Evolutionary conservation across 805 yeast genomes (phyloP).

Genomic region (Maudiozyma pseudohumilis): DNA sequence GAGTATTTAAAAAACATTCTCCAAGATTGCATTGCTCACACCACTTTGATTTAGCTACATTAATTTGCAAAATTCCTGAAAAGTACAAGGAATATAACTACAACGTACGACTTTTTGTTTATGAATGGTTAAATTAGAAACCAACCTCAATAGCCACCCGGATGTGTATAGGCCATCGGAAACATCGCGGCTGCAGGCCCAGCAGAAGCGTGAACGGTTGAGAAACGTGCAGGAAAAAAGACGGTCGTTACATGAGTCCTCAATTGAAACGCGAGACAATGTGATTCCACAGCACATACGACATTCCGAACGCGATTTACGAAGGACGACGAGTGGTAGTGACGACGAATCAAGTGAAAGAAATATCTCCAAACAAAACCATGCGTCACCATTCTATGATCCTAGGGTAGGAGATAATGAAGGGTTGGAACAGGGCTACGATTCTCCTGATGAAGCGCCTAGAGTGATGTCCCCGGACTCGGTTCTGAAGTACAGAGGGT

Average conservation of each 20-base stretch:
- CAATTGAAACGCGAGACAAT: neutral
- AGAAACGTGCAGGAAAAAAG: neutral
- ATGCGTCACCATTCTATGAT: neutral
- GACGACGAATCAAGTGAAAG: neutral
- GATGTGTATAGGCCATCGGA: neutral
- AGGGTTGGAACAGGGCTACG: neutral
- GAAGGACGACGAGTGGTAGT: too few species aligned
- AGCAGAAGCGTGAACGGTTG: neutral
- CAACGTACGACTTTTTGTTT: too few species aligned
- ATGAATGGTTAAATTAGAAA: neutral
- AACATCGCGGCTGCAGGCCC: neutral
- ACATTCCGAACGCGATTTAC: too few species aligned
- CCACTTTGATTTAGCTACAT: too few species aligned
- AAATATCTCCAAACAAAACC: neutral
- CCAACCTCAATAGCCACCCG: neutral
- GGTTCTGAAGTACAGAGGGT: neutral
- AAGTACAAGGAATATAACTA: too few species aligned
- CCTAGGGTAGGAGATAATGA: neutral
- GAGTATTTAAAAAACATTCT: too few species aligned
- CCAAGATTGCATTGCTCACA: too few species aligned
- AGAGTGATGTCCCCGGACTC: neutral
- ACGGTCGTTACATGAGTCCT: neutral
- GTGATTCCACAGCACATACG: too few species aligned
- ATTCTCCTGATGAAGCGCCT: neutral
- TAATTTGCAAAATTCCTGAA: too few species aligned